Base-by-base conservation (phyloP, 164 flowering plant genomes). In the Houttuynia cordata region DNA sequence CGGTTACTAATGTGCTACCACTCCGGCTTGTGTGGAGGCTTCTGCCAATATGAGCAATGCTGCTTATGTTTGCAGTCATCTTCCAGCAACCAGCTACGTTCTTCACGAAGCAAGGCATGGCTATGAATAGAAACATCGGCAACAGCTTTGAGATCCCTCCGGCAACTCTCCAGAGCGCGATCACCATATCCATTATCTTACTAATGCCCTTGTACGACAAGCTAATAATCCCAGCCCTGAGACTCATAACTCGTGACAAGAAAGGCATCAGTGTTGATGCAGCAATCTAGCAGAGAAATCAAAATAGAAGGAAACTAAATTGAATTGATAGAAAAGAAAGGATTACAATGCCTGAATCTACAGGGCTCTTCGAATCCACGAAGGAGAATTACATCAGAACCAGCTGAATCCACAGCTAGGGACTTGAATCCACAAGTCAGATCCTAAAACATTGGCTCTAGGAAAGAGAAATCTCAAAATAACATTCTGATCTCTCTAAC, bases 51-150 rank as follows among this genome's bases (percentile, higher is more conserved):
- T 94, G 99, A 97, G 69, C 75, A 25, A 83, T 69, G 81, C 84
- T 91, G 15, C 75, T 94, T 8, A 76, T 81, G 80, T 94, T 94
- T 65, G 96, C 99, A 0, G 87, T 94, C n/a, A 85, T 94, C 25
- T 91, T 94, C 71, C 97, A 94, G 67, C 96, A 80, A 53, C 99
- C 99, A 0, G 78, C 86, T 0, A 94, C 99, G 0, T 94, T 91
- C 73, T 94, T 94, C 76, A 94, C 95, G 17, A 94, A 94, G 63
- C 99, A 94, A 80, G 99, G 99, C 57, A 81, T 80, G 87, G 75
- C 97, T 25, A 94, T 94, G 99, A 75, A 70, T 71, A 68, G 99
- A 20, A 80, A 75, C 78, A 83, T 94, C 0, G 96, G 96, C 5
- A 66, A 64, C 47, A 61, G 54, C 58, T 87, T 91, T 77, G 68